Evolutionary conservation across 1,284 basidiomycete species (phyloP).

Genomic region (Cryptococcus sp.): DNA sequence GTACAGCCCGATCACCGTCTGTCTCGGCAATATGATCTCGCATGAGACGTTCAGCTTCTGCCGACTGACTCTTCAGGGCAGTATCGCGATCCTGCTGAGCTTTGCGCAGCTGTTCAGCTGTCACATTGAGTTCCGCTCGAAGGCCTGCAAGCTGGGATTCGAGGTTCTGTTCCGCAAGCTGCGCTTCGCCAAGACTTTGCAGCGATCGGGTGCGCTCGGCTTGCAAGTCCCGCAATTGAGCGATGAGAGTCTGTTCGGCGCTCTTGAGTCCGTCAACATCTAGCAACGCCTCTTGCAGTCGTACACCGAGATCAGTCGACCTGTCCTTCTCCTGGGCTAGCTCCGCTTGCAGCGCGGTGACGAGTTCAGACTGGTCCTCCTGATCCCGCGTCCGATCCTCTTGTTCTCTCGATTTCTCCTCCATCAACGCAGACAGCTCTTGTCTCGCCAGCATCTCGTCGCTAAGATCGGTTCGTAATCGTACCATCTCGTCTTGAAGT

Average conservation of each 20-base stretch:
- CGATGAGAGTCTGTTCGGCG: constrained; percentile 57
- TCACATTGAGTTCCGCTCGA: constrained; percentile 47
- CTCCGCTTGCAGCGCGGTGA: constrained; percentile 53
- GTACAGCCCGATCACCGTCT: constrained; percentile 83
- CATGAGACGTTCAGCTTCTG: constrained; percentile 78
- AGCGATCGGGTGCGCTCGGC: constrained; percentile 71
- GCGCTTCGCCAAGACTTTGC: constrained; percentile 70
- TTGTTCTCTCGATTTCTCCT: constrained; percentile 35
- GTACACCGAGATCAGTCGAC: constrained; percentile 57
- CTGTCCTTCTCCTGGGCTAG: constrained; percentile 59
- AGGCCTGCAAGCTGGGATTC: constrained; percentile 65
- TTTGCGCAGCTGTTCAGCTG: constrained; percentile 64
- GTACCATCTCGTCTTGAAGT: constrained; percentile 54
- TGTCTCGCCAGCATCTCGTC: constrained; percentile 46
- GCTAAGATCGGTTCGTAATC: constrained; percentile 41
- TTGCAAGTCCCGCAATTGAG: constrained; percentile 65
- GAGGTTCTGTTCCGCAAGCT: constrained; percentile 68
- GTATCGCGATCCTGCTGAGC: constrained; percentile 72
- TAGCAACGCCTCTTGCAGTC: constrained; percentile 63
- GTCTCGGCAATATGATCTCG: constrained; percentile 87
- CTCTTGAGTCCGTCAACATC: constrained; percentile 61
- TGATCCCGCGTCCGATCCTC: constrained; percentile 36
- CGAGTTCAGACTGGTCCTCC: constrained; percentile 38
- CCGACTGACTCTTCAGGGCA: constrained; percentile 69
- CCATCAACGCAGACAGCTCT: constrained; percentile 38